A percentile compares a stretch with the other conserved stretches of the same genome.
Evolutionary conservation across 2,329 filamentous ascomycete species (phyloP).

Genomic region (Onygena corvina): DNA sequence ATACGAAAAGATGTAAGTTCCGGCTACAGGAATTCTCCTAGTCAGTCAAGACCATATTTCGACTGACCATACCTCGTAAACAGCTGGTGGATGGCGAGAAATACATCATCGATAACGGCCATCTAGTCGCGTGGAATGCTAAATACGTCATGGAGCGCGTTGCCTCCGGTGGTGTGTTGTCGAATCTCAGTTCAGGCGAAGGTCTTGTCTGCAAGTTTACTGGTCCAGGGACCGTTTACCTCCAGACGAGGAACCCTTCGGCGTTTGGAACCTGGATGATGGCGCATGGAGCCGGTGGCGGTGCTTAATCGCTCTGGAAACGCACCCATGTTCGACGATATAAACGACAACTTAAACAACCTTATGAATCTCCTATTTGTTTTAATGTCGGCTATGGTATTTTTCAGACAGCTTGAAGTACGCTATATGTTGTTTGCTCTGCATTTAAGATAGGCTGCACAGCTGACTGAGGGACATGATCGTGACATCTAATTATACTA

Average conservation of each 20-base stretch:
- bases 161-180: slow-evolving; percentile 84
- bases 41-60: neutral
- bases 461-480: neutral
- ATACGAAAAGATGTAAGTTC: slow-evolving; percentile 77
- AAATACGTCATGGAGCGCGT: slow-evolving; percentile 80
- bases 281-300: slow-evolving; percentile 2
- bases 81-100: slow-evolving; percentile 54
- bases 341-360: no score
- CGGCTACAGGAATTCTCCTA: no score
- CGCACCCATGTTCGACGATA: no score
- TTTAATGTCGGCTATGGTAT: neutral
- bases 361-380: neutral
- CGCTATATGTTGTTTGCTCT: neutral
- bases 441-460: neutral
- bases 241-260: slow-evolving; percentile 80
- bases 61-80: neutral
- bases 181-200: slow-evolving; percentile 67
- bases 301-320: no score
- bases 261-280: slow-evolving; percentile 45
- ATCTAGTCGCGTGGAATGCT: slow-evolving; percentile 93
- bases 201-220: slow-evolving; percentile 91
- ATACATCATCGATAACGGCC: slow-evolving; percentile 86
- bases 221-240: slow-evolving; percentile 75
- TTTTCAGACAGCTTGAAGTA: neutral
- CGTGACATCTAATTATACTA: neutral